These are phyloP conservation scores for Phytophthora pini DNA, from an alignment of 352 stramenopile species.

Conservation along the genomic window DNA sequence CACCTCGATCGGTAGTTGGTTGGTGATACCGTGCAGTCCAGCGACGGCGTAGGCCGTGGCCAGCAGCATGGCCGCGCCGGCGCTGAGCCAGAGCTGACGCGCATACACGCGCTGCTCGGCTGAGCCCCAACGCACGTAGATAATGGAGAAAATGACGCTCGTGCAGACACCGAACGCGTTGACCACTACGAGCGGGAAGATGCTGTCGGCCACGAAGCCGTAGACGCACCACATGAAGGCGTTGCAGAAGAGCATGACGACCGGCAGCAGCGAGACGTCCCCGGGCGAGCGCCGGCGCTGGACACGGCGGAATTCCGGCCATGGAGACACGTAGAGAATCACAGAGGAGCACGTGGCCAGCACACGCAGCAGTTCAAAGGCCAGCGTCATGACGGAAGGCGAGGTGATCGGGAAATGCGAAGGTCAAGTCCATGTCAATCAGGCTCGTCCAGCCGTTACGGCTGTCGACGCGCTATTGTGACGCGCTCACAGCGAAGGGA, in stretches of 20 bases:
- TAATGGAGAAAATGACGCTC: constrained; percentile 34
- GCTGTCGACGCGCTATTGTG: background rate
- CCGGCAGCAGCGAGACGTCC: constrained; percentile 30
- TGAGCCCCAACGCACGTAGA: constrained; percentile 40
- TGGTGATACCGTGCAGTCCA: constrained; percentile 25
- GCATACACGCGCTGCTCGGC: constrained; percentile 12
- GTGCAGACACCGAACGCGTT: constrained; percentile 36
- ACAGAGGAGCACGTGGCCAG: constrained; percentile 33
- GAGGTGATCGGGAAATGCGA: background rate
- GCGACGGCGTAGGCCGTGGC: constrained; percentile 28
- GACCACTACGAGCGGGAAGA: constrained; percentile 43
- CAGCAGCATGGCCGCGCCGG: constrained; percentile 11
- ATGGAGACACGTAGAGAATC: constrained; percentile 36
- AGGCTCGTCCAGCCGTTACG: constrained; percentile 3
- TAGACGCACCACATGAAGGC: constrained; percentile 41
- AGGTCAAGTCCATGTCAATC: background rate
- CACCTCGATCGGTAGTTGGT: constrained; percentile 22
- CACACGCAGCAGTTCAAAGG: constrained; percentile 34
- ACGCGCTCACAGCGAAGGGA: background rate
- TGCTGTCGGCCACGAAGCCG: constrained; percentile 34
- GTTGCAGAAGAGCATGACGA: constrained; percentile 45
- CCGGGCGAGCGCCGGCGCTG: constrained; percentile 21
- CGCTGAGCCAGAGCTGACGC: constrained; percentile 18
- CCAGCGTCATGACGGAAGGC: constrained; percentile 16
- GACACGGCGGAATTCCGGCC: constrained; percentile 33